A percentile compares a stretch with the other conserved stretches of the same genome.
Evolutionary conservation across 2,329 filamentous ascomycete genomes (phyloP).

Genomic region (Fusarium sp.): DNA sequence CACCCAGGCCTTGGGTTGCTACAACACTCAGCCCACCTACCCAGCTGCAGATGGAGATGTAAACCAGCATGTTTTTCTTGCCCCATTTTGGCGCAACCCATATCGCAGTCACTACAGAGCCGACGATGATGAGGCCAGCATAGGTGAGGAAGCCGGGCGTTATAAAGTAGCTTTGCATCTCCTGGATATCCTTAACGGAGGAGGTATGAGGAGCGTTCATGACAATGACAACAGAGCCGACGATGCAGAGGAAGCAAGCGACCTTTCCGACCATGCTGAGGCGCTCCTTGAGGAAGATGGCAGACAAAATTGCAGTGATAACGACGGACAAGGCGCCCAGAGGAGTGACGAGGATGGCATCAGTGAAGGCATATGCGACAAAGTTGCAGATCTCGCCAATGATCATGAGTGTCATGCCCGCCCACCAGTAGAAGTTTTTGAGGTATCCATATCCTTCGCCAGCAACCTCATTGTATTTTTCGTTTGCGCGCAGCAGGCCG

Average conservation of each 20-base stretch:
- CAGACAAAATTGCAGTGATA: constrained; percentile 88
- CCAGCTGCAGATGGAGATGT: constrained; percentile 95
- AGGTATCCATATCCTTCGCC: constrained; percentile 98
- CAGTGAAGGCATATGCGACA: constrained; percentile 95
- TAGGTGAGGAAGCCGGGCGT: constrained; percentile 88
- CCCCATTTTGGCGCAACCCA: constrained; percentile 90
- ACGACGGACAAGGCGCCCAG: constrained; percentile 92
- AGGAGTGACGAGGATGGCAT: constrained; percentile 94
- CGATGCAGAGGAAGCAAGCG: constrained; percentile 92
- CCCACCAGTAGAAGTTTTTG: constrained; percentile 96
- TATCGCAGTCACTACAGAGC: constrained; percentile 75
- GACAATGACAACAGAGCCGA: constrained; percentile 92
- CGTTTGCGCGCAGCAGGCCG: constrained; percentile 89
- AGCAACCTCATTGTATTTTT: constrained; percentile 95
- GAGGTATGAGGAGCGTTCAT: constrained; percentile 91
- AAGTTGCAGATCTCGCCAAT: constrained; percentile 97
- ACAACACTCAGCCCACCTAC: constrained; percentile 95
- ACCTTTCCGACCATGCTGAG: constrained; percentile 96
- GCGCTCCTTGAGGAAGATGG: constrained; percentile 95
- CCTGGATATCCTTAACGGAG: constrained; percentile 86
- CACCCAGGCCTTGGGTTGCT: constrained; percentile 90
- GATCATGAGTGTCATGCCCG: constrained; percentile 96
- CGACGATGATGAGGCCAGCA: constrained; percentile 82
- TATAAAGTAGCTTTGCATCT: constrained; percentile 90
- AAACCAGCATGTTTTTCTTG: constrained; percentile 97